Evolutionary conservation across 139 green algal genomes (phyloP).

Genomic region (Coelastrella sp.): DNA sequence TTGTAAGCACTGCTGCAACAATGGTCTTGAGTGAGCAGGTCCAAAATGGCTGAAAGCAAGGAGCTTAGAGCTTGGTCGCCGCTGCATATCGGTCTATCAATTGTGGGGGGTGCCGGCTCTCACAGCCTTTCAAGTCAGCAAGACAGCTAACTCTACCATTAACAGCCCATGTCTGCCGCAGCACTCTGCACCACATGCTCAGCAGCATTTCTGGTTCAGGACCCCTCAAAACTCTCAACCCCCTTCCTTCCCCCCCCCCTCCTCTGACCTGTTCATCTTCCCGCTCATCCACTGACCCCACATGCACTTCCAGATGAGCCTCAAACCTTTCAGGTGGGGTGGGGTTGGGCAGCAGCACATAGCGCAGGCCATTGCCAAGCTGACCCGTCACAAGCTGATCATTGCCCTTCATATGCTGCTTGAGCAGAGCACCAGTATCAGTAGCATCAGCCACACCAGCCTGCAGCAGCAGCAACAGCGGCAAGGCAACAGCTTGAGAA

Average conservation of each 20-base stretch:
- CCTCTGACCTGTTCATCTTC: slow-evolving; percentile 84
- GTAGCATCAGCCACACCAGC: slow-evolving; percentile 14
- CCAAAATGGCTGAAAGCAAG: too few species aligned
- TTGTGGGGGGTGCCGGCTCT: too few species aligned
- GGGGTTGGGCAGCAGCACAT: slow-evolving; percentile 96
- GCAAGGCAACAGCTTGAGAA: neutral
- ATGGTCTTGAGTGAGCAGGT: too few species aligned
- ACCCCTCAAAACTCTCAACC: neutral
- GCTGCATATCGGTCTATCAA: too few species aligned
- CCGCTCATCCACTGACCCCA: slow-evolving; percentile 84
- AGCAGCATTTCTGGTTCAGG: slow-evolving; percentile 24
- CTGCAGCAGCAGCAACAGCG: neutral
- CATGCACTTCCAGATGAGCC: slow-evolving; percentile 94
- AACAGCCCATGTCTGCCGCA: neutral
- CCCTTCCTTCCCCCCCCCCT: neutral
- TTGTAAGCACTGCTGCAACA: too few species aligned
- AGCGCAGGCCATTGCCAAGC: slow-evolving; percentile 89
- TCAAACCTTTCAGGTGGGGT: slow-evolving; percentile 93
- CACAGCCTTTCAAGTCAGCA: too few species aligned
- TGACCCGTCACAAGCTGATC: slow-evolving; percentile 72
- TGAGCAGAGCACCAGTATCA: neutral
- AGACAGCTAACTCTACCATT: too few species aligned
- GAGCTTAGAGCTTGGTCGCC: too few species aligned
- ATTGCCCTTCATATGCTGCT: slow-evolving; percentile 54
- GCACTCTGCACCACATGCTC: neutral